phyloP scores from a whole-genome alignment of 805 yeast genomes.

The Hagleromyces aurorensis region DNA sequence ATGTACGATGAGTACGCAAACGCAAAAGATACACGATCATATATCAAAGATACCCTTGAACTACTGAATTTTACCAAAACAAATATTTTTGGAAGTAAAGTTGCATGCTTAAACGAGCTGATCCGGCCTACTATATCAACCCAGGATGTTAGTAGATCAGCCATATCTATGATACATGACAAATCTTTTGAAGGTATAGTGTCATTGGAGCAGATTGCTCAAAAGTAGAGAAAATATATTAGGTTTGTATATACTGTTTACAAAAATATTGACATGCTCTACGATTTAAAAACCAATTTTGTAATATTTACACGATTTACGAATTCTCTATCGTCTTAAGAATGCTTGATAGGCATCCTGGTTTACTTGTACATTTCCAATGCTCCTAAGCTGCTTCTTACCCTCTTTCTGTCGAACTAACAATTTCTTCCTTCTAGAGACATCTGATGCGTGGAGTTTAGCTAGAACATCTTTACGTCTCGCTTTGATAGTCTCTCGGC shows the following conservation, averaged over 20 bases:
- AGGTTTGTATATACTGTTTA: conserved; percentile 1
- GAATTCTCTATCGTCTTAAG: conserved; percentile 32
- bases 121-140: conserved; percentile 60
- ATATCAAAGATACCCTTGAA: conserved; percentile 37
- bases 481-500: conserved; percentile 91
- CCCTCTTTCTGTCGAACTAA: conserved; percentile 89
- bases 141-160: conserved; percentile 55
- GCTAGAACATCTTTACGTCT: conserved; percentile 92
- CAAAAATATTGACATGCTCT: conserved; percentile 2
- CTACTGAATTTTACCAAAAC: conserved; percentile 39
- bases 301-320: conserved; percentile 2
- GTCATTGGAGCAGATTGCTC: conserved; percentile 39
- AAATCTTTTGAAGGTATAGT: conserved; percentile 49
- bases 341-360: conserved; percentile 88
- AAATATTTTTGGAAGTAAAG: conserved; percentile 33
- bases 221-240: conserved; percentile 1
- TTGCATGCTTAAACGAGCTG: conserved; percentile 36
- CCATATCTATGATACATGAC: conserved; percentile 48
- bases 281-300: conserved; percentile 2
- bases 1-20: conserved; percentile 57
- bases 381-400: conserved; percentile 62
- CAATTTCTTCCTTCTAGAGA: conserved; percentile 81
- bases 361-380: conserved; percentile 71
- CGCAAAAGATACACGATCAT: conserved; percentile 16
- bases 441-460: conserved; percentile 87